Evolutionary conservation across 2,329 filamentous ascomycete species (phyloP).

Genomic region (Chaetothyriales sp.): DNA sequence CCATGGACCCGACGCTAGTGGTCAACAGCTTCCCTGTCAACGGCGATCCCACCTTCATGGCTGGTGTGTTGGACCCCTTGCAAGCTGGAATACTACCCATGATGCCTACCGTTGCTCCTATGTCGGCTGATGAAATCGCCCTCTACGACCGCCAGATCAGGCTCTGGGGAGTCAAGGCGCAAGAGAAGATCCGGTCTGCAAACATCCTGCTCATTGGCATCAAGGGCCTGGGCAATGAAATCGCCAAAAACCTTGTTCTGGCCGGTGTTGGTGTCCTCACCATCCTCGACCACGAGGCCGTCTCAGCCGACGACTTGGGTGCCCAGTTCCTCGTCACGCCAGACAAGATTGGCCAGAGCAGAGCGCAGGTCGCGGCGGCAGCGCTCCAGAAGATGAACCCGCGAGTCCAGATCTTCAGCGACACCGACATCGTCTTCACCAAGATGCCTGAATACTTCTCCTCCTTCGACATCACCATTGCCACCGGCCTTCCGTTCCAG

Average conservation of each 20-base stretch:
- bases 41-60: neutral
- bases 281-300: constrained; percentile 62
- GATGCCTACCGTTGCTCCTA: constrained; percentile 6
- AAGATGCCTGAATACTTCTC: constrained; percentile 64
- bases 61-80: neutral
- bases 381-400: constrained; percentile 79
- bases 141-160: constrained; percentile 96
- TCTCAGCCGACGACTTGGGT: constrained; percentile 68
- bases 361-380: constrained; percentile 65
- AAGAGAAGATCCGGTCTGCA: constrained; percentile 76
- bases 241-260: constrained; percentile 93
- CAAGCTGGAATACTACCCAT: neutral
- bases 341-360: constrained; percentile 60
- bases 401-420: constrained; percentile 61
- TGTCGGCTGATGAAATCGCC: constrained; percentile 71
- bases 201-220: constrained; percentile 82
- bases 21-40: constrained; percentile 12
- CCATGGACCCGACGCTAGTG: neutral
- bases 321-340: constrained; percentile 72
- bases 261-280: constrained; percentile 86
- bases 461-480: constrained; percentile 73
- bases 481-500: constrained; percentile 68
- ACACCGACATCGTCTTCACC: constrained; percentile 51
- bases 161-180: constrained; percentile 90
- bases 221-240: constrained; percentile 78